Evolutionary conservation across 2,329 filamentous ascomycete genomes (phyloP).

Genomic region (Stachybotrys echinatus): DNA sequence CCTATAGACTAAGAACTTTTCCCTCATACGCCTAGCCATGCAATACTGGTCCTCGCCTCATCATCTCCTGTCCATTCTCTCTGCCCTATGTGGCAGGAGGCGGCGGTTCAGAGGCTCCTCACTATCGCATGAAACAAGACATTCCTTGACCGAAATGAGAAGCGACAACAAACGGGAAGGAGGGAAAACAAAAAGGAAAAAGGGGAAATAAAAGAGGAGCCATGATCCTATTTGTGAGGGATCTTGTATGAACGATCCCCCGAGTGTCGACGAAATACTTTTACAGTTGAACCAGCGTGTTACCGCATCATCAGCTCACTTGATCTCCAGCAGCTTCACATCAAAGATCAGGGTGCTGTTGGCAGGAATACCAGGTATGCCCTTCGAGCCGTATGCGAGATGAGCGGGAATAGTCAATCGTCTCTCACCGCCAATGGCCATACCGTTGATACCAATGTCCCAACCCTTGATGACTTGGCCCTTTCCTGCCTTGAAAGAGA

Average conservation of each 20-base stretch:
- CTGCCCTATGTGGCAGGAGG: slow-evolving; percentile 17
- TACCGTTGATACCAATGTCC: slow-evolving; percentile 91
- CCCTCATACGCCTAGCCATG: slow-evolving; percentile 43
- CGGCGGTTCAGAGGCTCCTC: slow-evolving; percentile 43
- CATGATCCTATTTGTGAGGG: background rate
- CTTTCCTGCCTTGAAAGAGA: slow-evolving; percentile 88
- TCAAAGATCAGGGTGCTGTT: slow-evolving; percentile 94
- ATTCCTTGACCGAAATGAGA: slow-evolving; percentile 10
- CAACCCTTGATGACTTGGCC: slow-evolving; percentile 98
- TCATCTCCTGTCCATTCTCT: slow-evolving; percentile 39
- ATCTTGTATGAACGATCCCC: no score
- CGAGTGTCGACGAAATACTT: slow-evolving; percentile 7
- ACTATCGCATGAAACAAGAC: slow-evolving; percentile 27
- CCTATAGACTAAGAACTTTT: slow-evolving; percentile 17
- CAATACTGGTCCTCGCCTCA: slow-evolving; percentile 43
- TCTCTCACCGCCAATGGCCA: slow-evolving; percentile 90
- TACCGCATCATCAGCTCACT: slow-evolving; percentile 44
- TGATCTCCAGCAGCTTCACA: slow-evolving; percentile 78
- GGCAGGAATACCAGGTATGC: slow-evolving; percentile 75
- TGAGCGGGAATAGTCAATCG: slow-evolving; percentile 83
- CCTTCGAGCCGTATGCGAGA: slow-evolving; percentile 84
- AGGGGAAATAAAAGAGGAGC: background rate
- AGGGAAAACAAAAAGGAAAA: background rate
- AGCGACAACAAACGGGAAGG: slow-evolving; percentile 1
- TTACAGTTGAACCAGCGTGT: slow-evolving; percentile 8